Percentiles rank a stretch among this genome's conserved stretches.
Evolutionary conservation across 805 yeast genomes (phyloP).

Genomic region (Sugiyamaella mastotermitis): DNA sequence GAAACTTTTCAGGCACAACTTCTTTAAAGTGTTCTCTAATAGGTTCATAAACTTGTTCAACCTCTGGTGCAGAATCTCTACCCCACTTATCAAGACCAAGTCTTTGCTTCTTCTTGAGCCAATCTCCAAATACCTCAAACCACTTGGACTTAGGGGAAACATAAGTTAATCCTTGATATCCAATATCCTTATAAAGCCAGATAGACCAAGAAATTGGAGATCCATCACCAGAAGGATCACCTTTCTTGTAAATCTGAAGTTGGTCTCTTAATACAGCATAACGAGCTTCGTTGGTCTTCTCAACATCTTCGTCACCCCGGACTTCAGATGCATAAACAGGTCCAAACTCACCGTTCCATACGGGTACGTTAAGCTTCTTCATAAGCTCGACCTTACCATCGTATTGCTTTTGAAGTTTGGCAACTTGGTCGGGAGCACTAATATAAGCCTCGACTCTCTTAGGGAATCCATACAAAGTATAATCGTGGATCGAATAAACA

Average conservation of each 20-base stretch:
- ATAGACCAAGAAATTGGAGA: conserved; percentile 45
- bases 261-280: conserved; percentile 42
- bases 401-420: conserved; percentile 35
- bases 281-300: conserved; percentile 35
- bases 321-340: conserved; percentile 40
- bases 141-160: conserved; percentile 42
- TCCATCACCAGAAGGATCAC: conserved; percentile 45
- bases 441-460: conserved; percentile 22
- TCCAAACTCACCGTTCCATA: conserved; percentile 52
- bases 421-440: conserved; percentile 34
- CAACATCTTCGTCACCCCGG: conserved; percentile 39
- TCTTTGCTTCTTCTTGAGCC: conserved; percentile 37
- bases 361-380: conserved; percentile 38
- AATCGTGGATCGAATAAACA: conserved; percentile 49
- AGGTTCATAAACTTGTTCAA: conserved; percentile 33
- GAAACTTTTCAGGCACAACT: conserved; percentile 38
- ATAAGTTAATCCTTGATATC: conserved; percentile 45
- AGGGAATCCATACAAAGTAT: conserved; percentile 43
- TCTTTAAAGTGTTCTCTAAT: conserved; percentile 35
- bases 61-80: conserved; percentile 38
- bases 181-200: conserved; percentile 50
- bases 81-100: conserved; percentile 50
- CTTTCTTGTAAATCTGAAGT: conserved; percentile 37
- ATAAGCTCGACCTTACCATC: conserved; percentile 41
- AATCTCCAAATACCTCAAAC: conserved; percentile 38